Base-by-base conservation (phyloP, 257 asterid genomes). In the Nicotiana tomentosiformis region DNA sequence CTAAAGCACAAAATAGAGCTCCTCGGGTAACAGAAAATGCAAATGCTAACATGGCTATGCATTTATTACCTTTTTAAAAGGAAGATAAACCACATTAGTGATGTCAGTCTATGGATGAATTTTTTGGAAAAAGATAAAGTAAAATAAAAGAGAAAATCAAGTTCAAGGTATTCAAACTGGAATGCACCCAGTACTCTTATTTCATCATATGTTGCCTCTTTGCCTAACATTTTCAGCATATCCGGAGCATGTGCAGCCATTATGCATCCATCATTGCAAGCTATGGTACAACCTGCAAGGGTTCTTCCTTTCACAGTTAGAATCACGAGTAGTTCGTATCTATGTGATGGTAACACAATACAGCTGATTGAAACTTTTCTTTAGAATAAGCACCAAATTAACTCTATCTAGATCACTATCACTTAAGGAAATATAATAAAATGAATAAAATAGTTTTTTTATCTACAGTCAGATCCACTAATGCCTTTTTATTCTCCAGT, bases 211-310 rank as follows among this genome's bases (percentile, higher is more conserved):
- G 97, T 92, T 15, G 94, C 95, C 83, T 91, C 83, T 18, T 91
- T 56, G 29, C 98, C 97, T 55, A 93, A 83, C 91, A 95, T 88
- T 49, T 80, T 87, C 56, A 95, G 86, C 66, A 97, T 91, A 85
- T 92, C 92, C 5, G 97, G 97, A 51, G 98, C 97, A 82, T 93
- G 97, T 51, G 93, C 88, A 82, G 93, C 96, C 5, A 95, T 85
- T 80, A 95, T 89, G 90, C 98, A 92, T 12, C 86, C 84, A 23
- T 30, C 93, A 79, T 80, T 84, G 68, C 92, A 90, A 58, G 86
- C 89, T 62, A 93, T 10, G 17, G 80, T 37, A 83, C 97, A 95
- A 77, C 97, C 98, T 95, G 91, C 61, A 87, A 80, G 51, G 11
- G 60, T n/a, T 58, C 29, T 46, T 20, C 29, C 43, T 64, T 80